Evolutionary conservation across 163 green algal genomes (phyloP).

Genomic region (Scenedesmus sp.): DNA sequence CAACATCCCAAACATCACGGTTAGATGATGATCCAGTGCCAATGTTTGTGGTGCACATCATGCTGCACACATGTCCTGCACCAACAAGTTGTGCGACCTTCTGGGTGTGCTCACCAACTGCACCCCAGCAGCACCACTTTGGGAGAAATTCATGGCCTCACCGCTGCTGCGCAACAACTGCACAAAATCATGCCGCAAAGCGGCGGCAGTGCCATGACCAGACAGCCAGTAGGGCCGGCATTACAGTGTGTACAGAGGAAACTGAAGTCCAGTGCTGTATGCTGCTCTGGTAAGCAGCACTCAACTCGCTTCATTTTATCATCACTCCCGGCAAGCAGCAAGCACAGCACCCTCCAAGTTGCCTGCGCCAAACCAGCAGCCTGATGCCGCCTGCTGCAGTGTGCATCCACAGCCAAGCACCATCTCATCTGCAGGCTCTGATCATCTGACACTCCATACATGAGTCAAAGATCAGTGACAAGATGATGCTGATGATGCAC

Average conservation of each 20-base stretch:
- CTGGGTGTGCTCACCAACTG: too few relatives aligned
- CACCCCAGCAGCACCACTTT: too few relatives aligned
- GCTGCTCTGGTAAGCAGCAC: background rate
- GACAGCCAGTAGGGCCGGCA: background rate
- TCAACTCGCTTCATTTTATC: background rate
- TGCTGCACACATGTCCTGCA: too few relatives aligned
- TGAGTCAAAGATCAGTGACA: too few relatives aligned
- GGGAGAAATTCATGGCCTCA: too few relatives aligned
- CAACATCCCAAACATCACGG: too few relatives aligned
- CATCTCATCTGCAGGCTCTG: background rate
- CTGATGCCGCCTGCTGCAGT: background rate
- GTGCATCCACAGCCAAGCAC: background rate
- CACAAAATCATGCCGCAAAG: too few relatives aligned
- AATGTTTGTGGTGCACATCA: too few relatives aligned
- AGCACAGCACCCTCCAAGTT: background rate
- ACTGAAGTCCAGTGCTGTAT: background rate
- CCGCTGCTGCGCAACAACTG: too few relatives aligned
- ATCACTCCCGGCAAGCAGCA: background rate
- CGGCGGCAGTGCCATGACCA: background rate
- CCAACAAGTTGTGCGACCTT: too few relatives aligned
- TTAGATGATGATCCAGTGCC: too few relatives aligned
- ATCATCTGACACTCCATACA: background rate
- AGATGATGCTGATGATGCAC: background rate
- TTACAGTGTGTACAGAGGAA: background rate
- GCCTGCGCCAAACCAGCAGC: too few relatives aligned